Percentiles rank a stretch among this genome's conserved stretches.
Conservation (phyloP, 2,329 filamentous ascomycete genomes). For the Pyrenophora graminea region DNA sequence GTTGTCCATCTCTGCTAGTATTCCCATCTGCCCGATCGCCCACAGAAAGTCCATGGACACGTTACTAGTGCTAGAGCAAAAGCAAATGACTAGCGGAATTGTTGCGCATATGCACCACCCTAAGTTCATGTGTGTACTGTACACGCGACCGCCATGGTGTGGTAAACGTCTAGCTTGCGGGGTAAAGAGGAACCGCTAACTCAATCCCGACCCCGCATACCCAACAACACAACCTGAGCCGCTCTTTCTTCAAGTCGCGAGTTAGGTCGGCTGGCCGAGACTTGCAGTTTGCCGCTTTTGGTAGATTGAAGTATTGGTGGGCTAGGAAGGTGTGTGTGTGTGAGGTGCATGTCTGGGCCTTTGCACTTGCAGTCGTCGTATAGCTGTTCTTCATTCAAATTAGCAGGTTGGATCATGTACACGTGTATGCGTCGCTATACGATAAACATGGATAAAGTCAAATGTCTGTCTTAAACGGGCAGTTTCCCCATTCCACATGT, state of each 20-base stretch:
- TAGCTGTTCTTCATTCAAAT: no score
- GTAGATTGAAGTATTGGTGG: background rate
- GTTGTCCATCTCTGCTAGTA: background rate
- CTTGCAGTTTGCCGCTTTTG: constrained; percentile 8
- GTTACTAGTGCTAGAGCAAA: constrained; percentile 3
- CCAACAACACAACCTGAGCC: background rate
- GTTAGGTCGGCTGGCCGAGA: background rate
- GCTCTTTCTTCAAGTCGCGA: background rate
- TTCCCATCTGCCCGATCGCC: constrained; percentile 20
- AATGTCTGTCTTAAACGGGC: no score
- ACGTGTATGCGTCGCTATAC: no score
- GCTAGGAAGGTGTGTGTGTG: background rate
- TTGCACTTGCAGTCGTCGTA: no score
- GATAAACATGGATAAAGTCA: no score
- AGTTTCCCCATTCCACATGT: no score
- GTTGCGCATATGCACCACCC: constrained; percentile 1
- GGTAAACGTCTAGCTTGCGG: constrained; percentile 23
- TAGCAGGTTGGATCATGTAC: no score
- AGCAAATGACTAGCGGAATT: constrained; percentile 9
- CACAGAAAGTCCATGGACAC: constrained; percentile 5
- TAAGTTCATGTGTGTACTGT: background rate
- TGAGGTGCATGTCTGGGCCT: background rate
- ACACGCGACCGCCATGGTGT: constrained; percentile 12
- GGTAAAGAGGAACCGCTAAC: constrained; percentile 10
- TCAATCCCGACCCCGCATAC: constrained; percentile 22